Percentiles rank a stretch among this genome's conserved stretches.
Evolutionary conservation across 371 early-diverging fungal genomes (phyloP).

Genomic region (Cokeromyces recurvatus): DNA sequence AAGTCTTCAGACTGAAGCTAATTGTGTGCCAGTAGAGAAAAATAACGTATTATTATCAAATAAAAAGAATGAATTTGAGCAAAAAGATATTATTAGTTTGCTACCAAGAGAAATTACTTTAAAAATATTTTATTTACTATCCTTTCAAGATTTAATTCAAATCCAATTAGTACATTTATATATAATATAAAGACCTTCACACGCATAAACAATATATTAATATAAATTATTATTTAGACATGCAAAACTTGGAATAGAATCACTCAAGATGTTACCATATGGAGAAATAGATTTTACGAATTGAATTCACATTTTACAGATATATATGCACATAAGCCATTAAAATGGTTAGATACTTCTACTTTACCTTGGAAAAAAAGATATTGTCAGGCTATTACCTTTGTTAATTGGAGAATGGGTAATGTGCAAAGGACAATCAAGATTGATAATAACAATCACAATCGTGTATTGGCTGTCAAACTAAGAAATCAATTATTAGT

Average conservation of each 20-base stretch:
- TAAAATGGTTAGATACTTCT: not conserved
- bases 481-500: constrained; percentile 22
- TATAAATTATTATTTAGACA: constrained; percentile 15
- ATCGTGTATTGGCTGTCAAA: constrained; percentile 35
- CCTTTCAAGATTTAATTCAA: constrained; percentile 32
- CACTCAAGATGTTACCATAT: constrained; percentile 31
- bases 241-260: constrained; percentile 36
- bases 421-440: constrained; percentile 28
- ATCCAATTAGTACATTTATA: constrained; percentile 31
- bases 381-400: constrained; percentile 35
- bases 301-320: constrained; percentile 27
- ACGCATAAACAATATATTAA: not conserved
- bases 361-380: constrained; percentile 28
- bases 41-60: not conserved
- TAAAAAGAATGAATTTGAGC: too few species aligned
- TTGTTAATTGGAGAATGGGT: constrained; percentile 43
- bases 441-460: constrained; percentile 17
- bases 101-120: constrained; percentile 35
- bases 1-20: too few species aligned
- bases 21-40: not conserved
- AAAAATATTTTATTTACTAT: constrained; percentile 24
- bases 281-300: constrained; percentile 23
- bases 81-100: constrained; percentile 21
- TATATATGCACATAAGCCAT: constrained; percentile 26
- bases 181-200: not conserved